Evolutionary conservation across 1,284 basidiomycete species (phyloP).

Genomic region (Sporisorium scitamineum): DNA sequence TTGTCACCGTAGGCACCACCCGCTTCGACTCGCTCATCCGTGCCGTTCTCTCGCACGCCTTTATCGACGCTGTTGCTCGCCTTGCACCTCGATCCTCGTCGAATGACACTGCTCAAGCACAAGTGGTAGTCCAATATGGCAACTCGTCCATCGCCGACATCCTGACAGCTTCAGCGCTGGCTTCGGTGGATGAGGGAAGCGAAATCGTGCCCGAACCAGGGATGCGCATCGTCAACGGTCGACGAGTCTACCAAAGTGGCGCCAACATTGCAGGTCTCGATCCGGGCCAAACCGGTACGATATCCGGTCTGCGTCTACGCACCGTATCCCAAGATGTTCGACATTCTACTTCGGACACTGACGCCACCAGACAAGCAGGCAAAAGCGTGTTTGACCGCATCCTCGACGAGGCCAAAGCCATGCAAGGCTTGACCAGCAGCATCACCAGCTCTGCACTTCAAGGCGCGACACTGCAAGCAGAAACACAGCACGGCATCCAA

Average conservation of each 20-base stretch:
- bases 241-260: conserved; percentile 41
- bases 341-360: not conserved
- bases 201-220: conserved; percentile 45
- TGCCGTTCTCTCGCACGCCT: conserved; percentile 33
- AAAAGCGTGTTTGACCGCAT: conserved; percentile 29
- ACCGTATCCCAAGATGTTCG: not conserved
- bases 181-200: conserved; percentile 39
- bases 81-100: conserved; percentile 11
- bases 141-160: conserved; percentile 44
- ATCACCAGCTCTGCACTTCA: conserved; percentile 8
- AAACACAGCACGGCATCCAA: conserved; percentile 29
- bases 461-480: conserved; percentile 29
- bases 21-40: conserved; percentile 58
- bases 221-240: conserved; percentile 41
- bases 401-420: conserved; percentile 34
- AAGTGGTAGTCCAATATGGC: conserved; percentile 42
- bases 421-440: conserved; percentile 5
- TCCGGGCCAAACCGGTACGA: conserved; percentile 44
- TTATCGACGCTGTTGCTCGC: conserved; percentile 28
- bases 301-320: conserved; percentile 30
- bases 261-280: conserved; percentile 33
- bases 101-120: not conserved
- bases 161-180: conserved; percentile 24
- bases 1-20: conserved; percentile 62
- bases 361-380: conserved; percentile 6